A percentile compares a stretch with the other conserved stretches of the same genome.
Evolutionary conservation across 2,329 filamentous ascomycete species (phyloP).

Genomic region (Diaporthe longicolla): DNA sequence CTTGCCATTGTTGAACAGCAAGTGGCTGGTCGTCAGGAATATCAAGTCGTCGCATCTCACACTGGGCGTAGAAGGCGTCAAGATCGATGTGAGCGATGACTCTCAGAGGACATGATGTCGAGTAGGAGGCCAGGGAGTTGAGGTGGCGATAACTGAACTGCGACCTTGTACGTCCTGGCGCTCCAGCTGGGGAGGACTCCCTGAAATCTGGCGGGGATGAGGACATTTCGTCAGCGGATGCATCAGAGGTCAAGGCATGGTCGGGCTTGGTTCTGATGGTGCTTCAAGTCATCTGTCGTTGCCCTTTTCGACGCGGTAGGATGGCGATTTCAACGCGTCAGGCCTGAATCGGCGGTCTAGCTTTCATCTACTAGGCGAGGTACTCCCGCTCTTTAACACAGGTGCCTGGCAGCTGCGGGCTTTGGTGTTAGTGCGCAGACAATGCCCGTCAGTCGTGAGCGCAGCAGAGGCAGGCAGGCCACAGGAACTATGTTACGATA

Average conservation of each 20-base stretch:
- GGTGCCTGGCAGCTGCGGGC: neutral
- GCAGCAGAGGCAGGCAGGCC: too few species aligned
- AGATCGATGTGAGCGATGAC: slow-evolving; percentile 94
- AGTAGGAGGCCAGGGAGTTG: slow-evolving; percentile 79
- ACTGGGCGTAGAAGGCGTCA: slow-evolving; percentile 98
- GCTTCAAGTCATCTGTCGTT: neutral
- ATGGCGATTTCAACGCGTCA: slow-evolving; percentile 7
- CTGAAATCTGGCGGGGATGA: slow-evolving; percentile 51
- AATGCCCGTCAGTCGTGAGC: neutral
- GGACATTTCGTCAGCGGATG: slow-evolving; percentile 46
- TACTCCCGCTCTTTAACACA: neutral
- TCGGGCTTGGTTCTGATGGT: neutral
- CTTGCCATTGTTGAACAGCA: slow-evolving; percentile 96
- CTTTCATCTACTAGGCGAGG: neutral
- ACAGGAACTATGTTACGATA: too few species aligned
- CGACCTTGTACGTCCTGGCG: slow-evolving; percentile 64
- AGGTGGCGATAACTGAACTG: slow-evolving; percentile 90
- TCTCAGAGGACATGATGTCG: slow-evolving; percentile 81
- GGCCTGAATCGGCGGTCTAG: neutral
- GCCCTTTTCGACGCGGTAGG: neutral
- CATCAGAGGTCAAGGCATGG: slow-evolving; percentile 5
- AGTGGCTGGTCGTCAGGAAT: slow-evolving; percentile 82
- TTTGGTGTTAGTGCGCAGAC: neutral
- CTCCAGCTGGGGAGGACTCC: slow-evolving; percentile 54
- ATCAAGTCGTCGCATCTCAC: slow-evolving; percentile 89